Base-by-base conservation (phyloP, 176 grass and related monocot species). In the Thalia dealbata region DNA sequence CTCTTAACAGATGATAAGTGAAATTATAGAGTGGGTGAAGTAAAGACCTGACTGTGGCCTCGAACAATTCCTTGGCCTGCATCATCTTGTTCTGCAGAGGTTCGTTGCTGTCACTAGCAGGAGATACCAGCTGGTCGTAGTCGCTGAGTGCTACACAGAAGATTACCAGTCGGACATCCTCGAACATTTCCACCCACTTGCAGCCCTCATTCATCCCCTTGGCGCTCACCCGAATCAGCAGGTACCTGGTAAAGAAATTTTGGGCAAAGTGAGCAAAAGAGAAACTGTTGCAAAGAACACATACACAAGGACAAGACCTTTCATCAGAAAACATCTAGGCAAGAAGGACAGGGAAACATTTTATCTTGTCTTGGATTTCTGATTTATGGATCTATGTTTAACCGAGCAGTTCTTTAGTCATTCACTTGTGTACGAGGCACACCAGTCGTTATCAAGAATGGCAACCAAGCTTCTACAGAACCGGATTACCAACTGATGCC, bases 131-230 rank as follows among this genome's bases (percentile, higher is more conserved):
- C 76, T 86, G 78, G 50, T 92, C 81, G 50, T 92, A 97, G 58
- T 97, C 95, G 1, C 95, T 88, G 67, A 97, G 83, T 10, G 89
- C 61, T 42, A 97, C 71, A 0, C 83, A 92, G 83, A 97, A 97
- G 71, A 97, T 92, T 54, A 97, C 90, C 48, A 83, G 75, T 13
- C 83, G 76, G 28, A 97, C 95, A 81, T 97, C 95, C 77, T 97
- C 93, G 72, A 97, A 97, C 95, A 97, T 97, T 74, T 97, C 95
- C 22, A 97, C 90, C 95, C 90, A 97, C 70, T 97, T 97, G 73
- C 95, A 97, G 52, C 95, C 90, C 56, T 97, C 78, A 25, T 75
- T 91, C 67, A 97, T 86, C 64, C 95, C 95, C 85, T 92, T 92
- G 44, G 76, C 82, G 0, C 83, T 97, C 67, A 92, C 85, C 70